Evolutionary conservation across 2,329 filamentous ascomycete genomes (phyloP).

Genomic region (Monosporascus sp.): DNA sequence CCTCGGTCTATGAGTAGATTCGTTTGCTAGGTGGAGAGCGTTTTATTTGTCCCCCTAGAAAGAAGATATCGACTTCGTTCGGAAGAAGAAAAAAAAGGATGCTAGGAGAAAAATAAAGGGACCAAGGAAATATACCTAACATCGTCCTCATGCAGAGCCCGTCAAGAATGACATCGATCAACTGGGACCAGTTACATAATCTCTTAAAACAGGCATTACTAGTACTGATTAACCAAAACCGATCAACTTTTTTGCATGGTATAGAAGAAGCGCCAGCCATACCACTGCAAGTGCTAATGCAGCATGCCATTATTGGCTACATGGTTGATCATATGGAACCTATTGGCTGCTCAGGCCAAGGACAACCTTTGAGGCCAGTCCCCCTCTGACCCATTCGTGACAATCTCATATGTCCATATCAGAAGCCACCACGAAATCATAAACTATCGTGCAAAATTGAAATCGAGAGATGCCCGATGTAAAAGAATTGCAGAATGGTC

Average conservation of each 20-base stretch:
- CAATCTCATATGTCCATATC: neutral
- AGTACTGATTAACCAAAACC: neutral
- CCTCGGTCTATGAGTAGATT: too few species aligned
- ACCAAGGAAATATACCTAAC: neutral
- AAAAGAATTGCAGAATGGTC: too few species aligned
- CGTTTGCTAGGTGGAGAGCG: too few species aligned
- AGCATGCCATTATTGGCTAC: neutral
- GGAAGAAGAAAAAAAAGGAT: too few species aligned
- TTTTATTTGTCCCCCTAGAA: too few species aligned
- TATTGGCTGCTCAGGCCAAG: neutral
- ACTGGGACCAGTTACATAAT: neutral
- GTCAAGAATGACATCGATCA: neutral
- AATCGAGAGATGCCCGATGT: too few species aligned
- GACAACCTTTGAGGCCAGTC: neutral
- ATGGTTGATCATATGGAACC: neutral
- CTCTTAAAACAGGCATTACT: neutral
- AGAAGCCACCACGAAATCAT: neutral
- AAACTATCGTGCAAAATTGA: neutral
- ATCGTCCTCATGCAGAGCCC: neutral
- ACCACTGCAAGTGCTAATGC: constrained; percentile 1
- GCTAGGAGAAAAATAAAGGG: too few species aligned
- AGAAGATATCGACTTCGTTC: too few species aligned
- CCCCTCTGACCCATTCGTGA: neutral
- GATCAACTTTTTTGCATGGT: neutral
- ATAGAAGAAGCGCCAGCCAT: neutral